These are phyloP conservation scores for Syzygium malaccense DNA, from an alignment of 441 rosid species.

Conservation along the genomic window DNA sequence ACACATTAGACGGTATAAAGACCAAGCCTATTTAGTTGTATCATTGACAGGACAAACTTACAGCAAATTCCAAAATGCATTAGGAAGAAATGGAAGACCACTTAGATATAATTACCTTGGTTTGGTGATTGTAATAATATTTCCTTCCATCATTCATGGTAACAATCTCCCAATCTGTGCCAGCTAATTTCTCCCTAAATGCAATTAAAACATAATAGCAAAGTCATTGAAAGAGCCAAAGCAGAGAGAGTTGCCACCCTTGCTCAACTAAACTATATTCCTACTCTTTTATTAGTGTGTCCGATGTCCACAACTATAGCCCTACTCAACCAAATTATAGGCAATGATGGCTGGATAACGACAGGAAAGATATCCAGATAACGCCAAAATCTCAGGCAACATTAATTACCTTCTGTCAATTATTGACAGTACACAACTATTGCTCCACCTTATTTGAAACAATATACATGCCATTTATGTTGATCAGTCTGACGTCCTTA, in stretches of 20 bases:
- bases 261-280: background rate
- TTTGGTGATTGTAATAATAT: slow-evolving; percentile 87
- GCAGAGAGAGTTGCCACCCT: background rate
- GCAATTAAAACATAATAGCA: slow-evolving; percentile 1
- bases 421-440: background rate
- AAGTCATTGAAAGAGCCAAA: background rate
- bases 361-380: background rate
- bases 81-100: background rate
- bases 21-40: background rate
- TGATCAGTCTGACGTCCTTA: background rate
- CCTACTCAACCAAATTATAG: background rate
- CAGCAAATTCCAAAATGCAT: background rate
- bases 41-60: background rate
- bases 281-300: background rate
- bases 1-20: background rate
- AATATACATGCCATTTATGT: background rate
- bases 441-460: background rate
- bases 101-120: slow-evolving; percentile 44
- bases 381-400: background rate
- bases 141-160: slow-evolving; percentile 86
- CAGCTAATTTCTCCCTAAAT: slow-evolving; percentile 74
- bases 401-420: background rate
- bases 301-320: background rate
- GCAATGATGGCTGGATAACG: background rate
- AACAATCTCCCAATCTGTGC: slow-evolving; percentile 88